A percentile compares a stretch with the other conserved stretches of the same genome.
These are phyloP conservation scores for Rhytidiadelphus loreus DNA, from an alignment of 225 moss, liverwort and hornwort genomes.

Conservation along the genomic window DNA sequence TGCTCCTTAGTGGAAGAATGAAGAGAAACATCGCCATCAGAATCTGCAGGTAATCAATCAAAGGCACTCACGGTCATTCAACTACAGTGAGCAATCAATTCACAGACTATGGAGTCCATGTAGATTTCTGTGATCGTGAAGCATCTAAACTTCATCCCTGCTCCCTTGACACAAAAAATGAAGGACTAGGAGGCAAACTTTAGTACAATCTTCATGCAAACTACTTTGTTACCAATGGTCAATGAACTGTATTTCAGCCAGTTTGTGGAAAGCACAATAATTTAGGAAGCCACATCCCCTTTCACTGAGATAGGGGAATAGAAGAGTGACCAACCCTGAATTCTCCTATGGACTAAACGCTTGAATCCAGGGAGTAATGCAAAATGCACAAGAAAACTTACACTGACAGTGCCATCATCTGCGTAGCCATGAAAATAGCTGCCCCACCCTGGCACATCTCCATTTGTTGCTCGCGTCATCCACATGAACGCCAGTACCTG, in stretches of 20 bases:
- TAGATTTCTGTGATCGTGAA: not conserved
- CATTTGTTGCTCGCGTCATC: constrained; percentile 48
- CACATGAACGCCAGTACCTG: constrained; percentile 38
- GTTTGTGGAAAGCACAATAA: not conserved
- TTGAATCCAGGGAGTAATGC: not conserved
- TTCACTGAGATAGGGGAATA: not conserved
- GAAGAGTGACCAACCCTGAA: not conserved
- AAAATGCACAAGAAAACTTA: constrained; percentile 3
- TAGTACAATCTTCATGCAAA: not conserved
- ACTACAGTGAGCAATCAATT: not conserved
- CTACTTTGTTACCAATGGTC: not conserved
- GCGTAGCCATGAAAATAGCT: constrained; percentile 25
- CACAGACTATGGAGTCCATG: not conserved
- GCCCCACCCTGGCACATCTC: constrained; percentile 42
- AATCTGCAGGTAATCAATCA: constrained; percentile 32
- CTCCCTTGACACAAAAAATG: not conserved
- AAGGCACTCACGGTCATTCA: not conserved
- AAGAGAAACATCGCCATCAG: constrained; percentile 61
- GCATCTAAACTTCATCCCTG: not conserved
- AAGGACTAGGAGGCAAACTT: not conserved
- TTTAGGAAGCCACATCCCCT: not conserved
- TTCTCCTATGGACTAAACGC: not conserved
- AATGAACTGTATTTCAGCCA: not conserved
- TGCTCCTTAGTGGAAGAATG: constrained; percentile 37
- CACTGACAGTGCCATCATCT: constrained; percentile 41